Conservation (phyloP, 2,329 filamentous ascomycete species). For the Ascochyta rabiei region DNA sequence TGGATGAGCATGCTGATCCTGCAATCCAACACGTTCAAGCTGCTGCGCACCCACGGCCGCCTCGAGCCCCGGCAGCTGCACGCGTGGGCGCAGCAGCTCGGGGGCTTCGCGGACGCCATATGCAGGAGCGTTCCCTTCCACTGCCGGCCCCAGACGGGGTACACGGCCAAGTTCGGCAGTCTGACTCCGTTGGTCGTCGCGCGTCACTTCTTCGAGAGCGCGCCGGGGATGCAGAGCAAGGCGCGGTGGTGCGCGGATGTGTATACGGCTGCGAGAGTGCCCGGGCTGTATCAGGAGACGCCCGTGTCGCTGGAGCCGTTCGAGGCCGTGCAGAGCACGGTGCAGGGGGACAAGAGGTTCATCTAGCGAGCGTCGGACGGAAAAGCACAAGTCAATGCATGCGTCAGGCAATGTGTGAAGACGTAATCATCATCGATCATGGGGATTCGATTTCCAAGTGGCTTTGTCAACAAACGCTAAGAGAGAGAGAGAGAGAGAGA, state of each 20-base stretch:
- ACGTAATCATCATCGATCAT: too few species aligned
- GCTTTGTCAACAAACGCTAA: too few species aligned
- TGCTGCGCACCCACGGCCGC: slow-evolving; percentile 28
- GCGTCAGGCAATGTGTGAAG: too few species aligned
- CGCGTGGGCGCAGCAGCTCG: slow-evolving; percentile 41
- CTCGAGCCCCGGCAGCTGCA: slow-evolving; percentile 39
- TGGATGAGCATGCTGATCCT: slow-evolving; percentile 47
- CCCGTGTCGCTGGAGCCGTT: slow-evolving; percentile 36
- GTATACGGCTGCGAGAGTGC: slow-evolving; percentile 38
- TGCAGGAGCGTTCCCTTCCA: slow-evolving; percentile 43
- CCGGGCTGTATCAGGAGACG: slow-evolving; percentile 37
- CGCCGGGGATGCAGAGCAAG: slow-evolving; percentile 33
- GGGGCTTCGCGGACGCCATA: slow-evolving; percentile 39
- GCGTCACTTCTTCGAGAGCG: slow-evolving; percentile 41
- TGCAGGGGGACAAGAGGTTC: slow-evolving; percentile 28
- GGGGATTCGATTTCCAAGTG: too few species aligned
- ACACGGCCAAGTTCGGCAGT: slow-evolving; percentile 41
- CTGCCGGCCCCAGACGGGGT: slow-evolving; percentile 36
- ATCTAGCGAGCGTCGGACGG: slow-evolving; percentile 8
- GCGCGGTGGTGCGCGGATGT: slow-evolving; percentile 40
- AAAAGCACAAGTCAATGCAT: too few species aligned
- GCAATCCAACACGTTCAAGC: slow-evolving; percentile 42
- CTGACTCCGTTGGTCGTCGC: slow-evolving; percentile 44
- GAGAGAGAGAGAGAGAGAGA: too few species aligned
- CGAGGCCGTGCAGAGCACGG: slow-evolving; percentile 34